A percentile compares a stretch with the other conserved stretches of the same genome.
These are phyloP conservation scores for Didymella arachidicola DNA, from an alignment of 2,329 filamentous ascomycete species.

Conservation along the genomic window DNA sequence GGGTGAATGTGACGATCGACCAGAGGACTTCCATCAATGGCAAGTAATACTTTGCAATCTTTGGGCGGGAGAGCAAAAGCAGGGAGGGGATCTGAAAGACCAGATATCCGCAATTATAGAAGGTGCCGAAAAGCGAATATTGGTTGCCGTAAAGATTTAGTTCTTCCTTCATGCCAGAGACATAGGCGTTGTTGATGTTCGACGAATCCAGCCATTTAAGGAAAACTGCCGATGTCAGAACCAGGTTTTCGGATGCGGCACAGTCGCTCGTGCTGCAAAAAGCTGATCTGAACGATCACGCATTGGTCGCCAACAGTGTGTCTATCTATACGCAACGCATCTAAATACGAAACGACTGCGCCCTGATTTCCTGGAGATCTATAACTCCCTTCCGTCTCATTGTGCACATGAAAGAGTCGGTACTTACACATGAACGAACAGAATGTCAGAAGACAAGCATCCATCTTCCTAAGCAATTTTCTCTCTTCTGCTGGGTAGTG, in stretches of 20 bases:
- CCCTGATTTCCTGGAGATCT: too few species aligned
- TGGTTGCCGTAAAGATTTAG: slow-evolving; percentile 61
- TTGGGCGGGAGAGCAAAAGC: slow-evolving; percentile 50
- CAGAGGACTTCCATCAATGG: slow-evolving; percentile 53
- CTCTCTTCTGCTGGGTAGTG: slow-evolving; percentile 48
- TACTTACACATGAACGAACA: slow-evolving; percentile 50
- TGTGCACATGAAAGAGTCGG: too few species aligned
- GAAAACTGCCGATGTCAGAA: slow-evolving; percentile 40
- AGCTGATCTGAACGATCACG: too few species aligned
- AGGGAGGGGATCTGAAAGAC: slow-evolving; percentile 52
- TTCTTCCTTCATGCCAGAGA: slow-evolving; percentile 48
- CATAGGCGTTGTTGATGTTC: slow-evolving; percentile 57
- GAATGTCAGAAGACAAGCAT: slow-evolving; percentile 48
- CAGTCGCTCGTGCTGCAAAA: background rate
- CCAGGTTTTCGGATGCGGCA: slow-evolving; percentile 1
- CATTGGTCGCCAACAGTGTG: too few species aligned
- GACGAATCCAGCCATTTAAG: slow-evolving; percentile 50
- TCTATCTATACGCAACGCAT: too few species aligned
- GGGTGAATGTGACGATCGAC: slow-evolving; percentile 52
- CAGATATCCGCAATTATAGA: slow-evolving; percentile 52
- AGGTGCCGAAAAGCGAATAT: slow-evolving; percentile 61
- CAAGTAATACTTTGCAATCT: slow-evolving; percentile 48
- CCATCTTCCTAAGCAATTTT: slow-evolving; percentile 46
- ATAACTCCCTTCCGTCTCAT: too few species aligned
- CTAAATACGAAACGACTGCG: too few species aligned